phyloP scores from a whole-genome alignment of 2,329 filamentous ascomycete genomes.

The Diaporthe citrichinensis region DNA sequence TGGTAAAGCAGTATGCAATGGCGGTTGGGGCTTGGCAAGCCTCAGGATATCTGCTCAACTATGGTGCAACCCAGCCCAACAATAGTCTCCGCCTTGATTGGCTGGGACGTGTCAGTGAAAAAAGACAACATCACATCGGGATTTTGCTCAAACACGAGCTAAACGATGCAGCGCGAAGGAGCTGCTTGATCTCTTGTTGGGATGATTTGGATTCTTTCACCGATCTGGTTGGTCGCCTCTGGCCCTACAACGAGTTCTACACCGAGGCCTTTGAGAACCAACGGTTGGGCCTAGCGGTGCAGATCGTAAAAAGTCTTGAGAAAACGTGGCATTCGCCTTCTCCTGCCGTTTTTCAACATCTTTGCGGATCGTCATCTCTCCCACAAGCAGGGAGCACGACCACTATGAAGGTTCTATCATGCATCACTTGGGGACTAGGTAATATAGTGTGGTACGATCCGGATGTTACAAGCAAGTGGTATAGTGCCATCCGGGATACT shows the following conservation, averaged over 20 bases:
- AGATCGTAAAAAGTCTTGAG: fast-evolving
- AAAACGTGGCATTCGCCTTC: fast-evolving
- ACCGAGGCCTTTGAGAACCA: too few species aligned
- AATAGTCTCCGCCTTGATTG: neutral
- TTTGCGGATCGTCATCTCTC: neutral
- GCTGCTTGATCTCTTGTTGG: neutral
- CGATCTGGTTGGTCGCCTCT: neutral
- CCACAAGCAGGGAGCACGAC: neutral
- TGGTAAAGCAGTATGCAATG: neutral
- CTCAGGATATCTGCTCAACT: neutral
- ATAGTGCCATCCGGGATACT: neutral
- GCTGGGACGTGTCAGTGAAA: fast-evolving
- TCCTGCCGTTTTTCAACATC: neutral
- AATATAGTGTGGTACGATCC: neutral
- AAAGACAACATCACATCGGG: neutral
- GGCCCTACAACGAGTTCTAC: neutral
- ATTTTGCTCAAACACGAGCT: neutral
- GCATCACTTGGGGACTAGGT: neutral
- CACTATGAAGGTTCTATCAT: neutral
- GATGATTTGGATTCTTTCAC: neutral
- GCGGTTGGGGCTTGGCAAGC: fast-evolving
- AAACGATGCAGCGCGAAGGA: neutral
- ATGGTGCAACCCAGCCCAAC: neutral
- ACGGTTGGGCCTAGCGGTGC: neutral
- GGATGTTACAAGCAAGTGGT: neutral